phyloP scores from a whole-genome alignment of 495 filamentous ascomycete genomes.

The Friedmanniomyces simplex region DNA sequence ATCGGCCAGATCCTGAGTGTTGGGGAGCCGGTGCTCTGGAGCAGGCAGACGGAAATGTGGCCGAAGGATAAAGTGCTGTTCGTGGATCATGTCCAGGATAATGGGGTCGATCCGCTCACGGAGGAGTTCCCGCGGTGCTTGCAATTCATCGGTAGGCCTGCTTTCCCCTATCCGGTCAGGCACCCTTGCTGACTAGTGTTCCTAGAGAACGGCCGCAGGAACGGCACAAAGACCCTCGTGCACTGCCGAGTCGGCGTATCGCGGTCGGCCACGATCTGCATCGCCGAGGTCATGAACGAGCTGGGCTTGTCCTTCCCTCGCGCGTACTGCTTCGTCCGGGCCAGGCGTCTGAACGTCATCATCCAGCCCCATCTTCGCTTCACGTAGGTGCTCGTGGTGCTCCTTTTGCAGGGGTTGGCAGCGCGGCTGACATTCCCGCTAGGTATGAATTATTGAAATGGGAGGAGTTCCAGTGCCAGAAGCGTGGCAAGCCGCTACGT shows the following conservation, averaged over 20 bases:
- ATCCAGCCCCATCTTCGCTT: conserved; percentile 63
- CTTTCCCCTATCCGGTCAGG: neutral
- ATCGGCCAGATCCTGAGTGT: conserved; percentile 85
- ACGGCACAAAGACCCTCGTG: conserved; percentile 78
- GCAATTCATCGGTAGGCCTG: conserved; percentile 73
- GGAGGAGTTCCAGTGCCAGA: conserved; percentile 59
- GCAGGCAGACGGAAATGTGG: conserved; percentile 53
- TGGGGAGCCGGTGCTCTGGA: conserved; percentile 82
- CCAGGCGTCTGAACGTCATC: conserved; percentile 70
- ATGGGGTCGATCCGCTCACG: conserved; percentile 85
- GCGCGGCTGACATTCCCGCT: conserved; percentile 14
- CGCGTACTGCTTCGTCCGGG: conserved; percentile 93
- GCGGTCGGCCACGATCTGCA: conserved; percentile 91
- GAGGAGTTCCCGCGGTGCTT: conserved; percentile 80
- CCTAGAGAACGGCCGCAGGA: conserved; percentile 61
- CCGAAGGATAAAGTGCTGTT: conserved; percentile 63
- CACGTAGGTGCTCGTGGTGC: conserved; percentile 38
- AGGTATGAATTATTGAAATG: conserved; percentile 76
- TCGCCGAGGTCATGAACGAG: conserved; percentile 89
- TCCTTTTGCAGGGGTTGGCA: too few species aligned
- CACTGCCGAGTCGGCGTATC: conserved; percentile 96
- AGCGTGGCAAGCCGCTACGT: conserved; percentile 39
- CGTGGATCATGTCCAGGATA: conserved; percentile 83
- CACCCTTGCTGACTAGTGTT: neutral
- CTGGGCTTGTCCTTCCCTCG: conserved; percentile 72